Percentiles rank a stretch among this genome's conserved stretches.
phyloP scores from a whole-genome alignment of 1,139 yeast species.

The Yamadazyma aaseri region DNA sequence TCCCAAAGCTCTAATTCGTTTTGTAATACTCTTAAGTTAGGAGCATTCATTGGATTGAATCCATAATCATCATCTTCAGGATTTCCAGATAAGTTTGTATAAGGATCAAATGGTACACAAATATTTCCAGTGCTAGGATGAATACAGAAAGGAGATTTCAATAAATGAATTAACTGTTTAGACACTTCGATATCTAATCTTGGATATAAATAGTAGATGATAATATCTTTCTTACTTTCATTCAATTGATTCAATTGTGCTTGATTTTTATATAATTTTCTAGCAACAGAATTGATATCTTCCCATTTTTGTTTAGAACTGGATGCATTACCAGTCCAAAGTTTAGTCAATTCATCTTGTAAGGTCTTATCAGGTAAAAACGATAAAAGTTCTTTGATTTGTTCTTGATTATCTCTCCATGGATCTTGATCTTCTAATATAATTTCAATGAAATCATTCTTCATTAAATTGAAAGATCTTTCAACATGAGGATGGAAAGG shows the following conservation, averaged over 20 bases:
- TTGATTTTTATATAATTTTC: constrained; percentile 44
- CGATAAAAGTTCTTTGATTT: constrained; percentile 55
- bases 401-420: constrained; percentile 43
- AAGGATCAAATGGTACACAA: constrained; percentile 88
- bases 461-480: constrained; percentile 69
- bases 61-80: constrained; percentile 43
- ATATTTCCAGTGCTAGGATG: constrained; percentile 98
- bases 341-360: constrained; percentile 48
- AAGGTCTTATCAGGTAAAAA: constrained; percentile 61
- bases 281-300: constrained; percentile 66
- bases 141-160: constrained; percentile 96
- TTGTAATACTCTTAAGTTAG: constrained; percentile 65
- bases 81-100: constrained; percentile 33
- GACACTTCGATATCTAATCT: constrained; percentile 93
- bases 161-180: constrained; percentile 81
- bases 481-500: constrained; percentile 90
- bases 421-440: constrained; percentile 85
- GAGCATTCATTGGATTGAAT: constrained; percentile 80
- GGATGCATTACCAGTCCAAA: constrained; percentile 40
- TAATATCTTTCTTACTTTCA: constrained; percentile 82
- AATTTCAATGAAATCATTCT: constrained; percentile 59
- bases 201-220: constrained; percentile 82
- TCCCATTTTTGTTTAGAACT: constrained; percentile 67
- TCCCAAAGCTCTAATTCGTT: constrained; percentile 52
- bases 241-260: constrained; percentile 43